These are phyloP conservation scores for Paragyromitra xinjiangensis DNA, from an alignment of 495 filamentous ascomycete genomes.

Conservation along the genomic window DNA sequence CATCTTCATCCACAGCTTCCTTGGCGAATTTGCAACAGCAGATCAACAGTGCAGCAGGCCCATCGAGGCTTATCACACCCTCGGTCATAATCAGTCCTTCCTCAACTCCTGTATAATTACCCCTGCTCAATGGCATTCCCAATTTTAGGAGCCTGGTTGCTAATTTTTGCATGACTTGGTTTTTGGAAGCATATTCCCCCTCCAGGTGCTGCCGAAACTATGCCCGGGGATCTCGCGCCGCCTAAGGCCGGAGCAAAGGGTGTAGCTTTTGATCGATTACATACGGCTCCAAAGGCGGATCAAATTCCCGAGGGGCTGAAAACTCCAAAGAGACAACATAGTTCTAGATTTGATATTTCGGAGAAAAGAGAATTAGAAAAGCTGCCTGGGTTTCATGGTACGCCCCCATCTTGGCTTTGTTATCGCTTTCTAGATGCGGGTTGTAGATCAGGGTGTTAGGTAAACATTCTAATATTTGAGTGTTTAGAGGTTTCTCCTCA, in stretches of 20 bases:
- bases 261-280: slow-evolving; percentile 86
- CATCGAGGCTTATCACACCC: slow-evolving; percentile 67
- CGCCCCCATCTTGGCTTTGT: slow-evolving; percentile 15
- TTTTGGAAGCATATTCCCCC: slow-evolving; percentile 82
- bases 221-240: slow-evolving; percentile 96
- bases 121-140: slow-evolving; percentile 29
- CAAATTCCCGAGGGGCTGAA: slow-evolving; percentile 94
- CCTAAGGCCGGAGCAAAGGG: slow-evolving; percentile 88
- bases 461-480: slow-evolving; percentile 34
- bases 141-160: slow-evolving; percentile 25
- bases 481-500: slow-evolving; percentile 84
- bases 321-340: slow-evolving; percentile 95
- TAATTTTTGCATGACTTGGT: slow-evolving; percentile 36
- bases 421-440: slow-evolving; percentile 10
- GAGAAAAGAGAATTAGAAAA: slow-evolving; percentile 97
- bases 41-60: slow-evolving; percentile 52
- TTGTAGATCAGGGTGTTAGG: slow-evolving; percentile 14
- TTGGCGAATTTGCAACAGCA: slow-evolving; percentile 56
- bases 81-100: slow-evolving; percentile 92
- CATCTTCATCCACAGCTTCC: slow-evolving; percentile 42
- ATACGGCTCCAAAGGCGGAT: slow-evolving; percentile 80
- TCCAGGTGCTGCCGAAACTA: slow-evolving; percentile 93
- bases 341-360: slow-evolving; percentile 96
- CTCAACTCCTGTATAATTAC: slow-evolving; percentile 81
- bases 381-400: slow-evolving; percentile 88